Base-by-base conservation (phyloP, 352 stramenopile genomes). In the Phytophthora pinifolia region DNA sequence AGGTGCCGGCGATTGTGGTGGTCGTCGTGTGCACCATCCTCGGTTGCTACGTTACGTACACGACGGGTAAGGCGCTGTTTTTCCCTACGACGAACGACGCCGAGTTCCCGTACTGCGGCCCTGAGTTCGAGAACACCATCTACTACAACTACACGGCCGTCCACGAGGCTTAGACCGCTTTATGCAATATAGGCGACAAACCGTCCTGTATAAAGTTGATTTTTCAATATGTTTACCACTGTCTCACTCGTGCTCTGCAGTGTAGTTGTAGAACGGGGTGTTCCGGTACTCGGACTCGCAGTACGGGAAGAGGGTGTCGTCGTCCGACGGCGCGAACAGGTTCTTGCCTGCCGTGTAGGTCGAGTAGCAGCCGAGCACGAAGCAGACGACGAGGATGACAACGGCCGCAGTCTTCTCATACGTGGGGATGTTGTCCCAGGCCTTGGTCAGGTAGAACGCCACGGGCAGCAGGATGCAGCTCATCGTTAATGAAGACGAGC, bases 101-200 rank as follows among this genome's bases (percentile, higher is more conserved):
- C 0, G 51, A 54, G 46, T 87, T 87, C 62, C 71, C 69, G 35
- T 87, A 65, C 62, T 87, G 76, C 60, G 45, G 66, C 14, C 41
- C 60, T 8, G 50, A 76, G 60, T 80, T 74, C 51, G 64, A 84
- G 58, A 65, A 72, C 53, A 60, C 56, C 12, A 33, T 74, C 20
- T 86, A 79, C 56, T 83, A 76, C 44, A 81, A 81, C 62, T 59
- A 62, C 51, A 80, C 70, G 20, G 65, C 62, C 12, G 20, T 31
- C 0, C 38, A 76, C 50, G 32, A 70, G 43, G 3, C 32, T 43
- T 47, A 57, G 36, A 14, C 22, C 6, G 1, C n/a, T 32, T 9
- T 36, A 20, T 33, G 38, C 52, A n/a, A n/a, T n/a, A n/a, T n/a
- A 35, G 30, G 20, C 29, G 20, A 1, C n/a, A 29, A 32, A 10